Evolutionary conservation across 2,329 filamentous ascomycete species (phyloP).

Genomic region (Xenoacremonium recifei): DNA sequence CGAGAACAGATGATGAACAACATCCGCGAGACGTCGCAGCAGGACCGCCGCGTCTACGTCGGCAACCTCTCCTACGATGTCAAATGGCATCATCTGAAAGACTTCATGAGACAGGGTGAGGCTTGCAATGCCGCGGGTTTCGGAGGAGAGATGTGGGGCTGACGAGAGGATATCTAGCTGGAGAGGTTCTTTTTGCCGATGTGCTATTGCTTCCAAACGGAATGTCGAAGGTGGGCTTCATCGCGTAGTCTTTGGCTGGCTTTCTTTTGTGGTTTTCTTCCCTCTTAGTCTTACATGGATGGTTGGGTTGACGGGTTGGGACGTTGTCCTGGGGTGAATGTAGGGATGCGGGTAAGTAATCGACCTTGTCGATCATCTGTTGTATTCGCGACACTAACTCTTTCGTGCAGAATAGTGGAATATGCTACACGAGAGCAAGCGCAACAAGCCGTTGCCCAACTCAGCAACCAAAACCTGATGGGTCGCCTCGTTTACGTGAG

Average conservation of each 20-base stretch:
- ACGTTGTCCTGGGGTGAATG: slow-evolving; percentile 80
- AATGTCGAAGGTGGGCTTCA: slow-evolving; percentile 99
- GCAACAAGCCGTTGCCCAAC: slow-evolving; percentile 92
- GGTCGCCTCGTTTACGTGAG: slow-evolving; percentile 97
- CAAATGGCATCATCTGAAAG: slow-evolving; percentile 99
- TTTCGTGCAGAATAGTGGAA: slow-evolving; percentile 85
- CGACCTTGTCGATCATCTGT: slow-evolving; percentile 16
- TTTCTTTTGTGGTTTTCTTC: slow-evolving; percentile 70
- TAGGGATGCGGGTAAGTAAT: slow-evolving; percentile 98
- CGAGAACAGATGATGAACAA: slow-evolving; percentile 97
- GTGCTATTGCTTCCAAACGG: slow-evolving; percentile 99
- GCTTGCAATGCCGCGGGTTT: slow-evolving; percentile 24
- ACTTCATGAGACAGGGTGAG: slow-evolving; percentile 99
- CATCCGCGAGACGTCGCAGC: slow-evolving; percentile 91
- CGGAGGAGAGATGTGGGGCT: slow-evolving; percentile 32
- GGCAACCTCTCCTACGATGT: slow-evolving; percentile 99
- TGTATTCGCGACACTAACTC: slow-evolving; percentile 17
- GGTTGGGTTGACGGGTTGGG: slow-evolving; percentile 99
- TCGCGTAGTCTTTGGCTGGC: slow-evolving; percentile 85
- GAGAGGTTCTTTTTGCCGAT: slow-evolving; percentile 99
- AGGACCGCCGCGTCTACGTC: slow-evolving; percentile 99
- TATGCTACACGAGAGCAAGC: slow-evolving; percentile 99
- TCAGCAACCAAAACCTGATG: slow-evolving; percentile 99
- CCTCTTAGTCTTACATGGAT: slow-evolving; percentile 72
- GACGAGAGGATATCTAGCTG: slow-evolving; percentile 62